Conservation (phyloP, 176 grass and related monocot species). For the Saccharum spontaneum region DNA sequence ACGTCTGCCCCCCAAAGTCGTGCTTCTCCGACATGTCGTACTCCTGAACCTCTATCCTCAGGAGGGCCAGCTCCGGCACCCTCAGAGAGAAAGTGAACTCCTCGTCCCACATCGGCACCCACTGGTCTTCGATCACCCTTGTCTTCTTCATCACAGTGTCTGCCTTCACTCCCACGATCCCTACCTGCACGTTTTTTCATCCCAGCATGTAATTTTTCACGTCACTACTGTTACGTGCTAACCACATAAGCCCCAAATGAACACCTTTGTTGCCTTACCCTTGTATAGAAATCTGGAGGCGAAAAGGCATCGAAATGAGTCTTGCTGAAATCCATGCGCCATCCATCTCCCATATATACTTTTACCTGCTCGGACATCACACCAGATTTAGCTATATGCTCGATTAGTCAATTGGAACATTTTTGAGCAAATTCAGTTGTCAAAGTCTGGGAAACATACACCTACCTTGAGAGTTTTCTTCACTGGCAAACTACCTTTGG, state of each 20-base stretch:
- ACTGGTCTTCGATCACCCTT: conserved; percentile 56
- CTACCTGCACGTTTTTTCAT: conserved; percentile 41
- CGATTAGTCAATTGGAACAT: neutral
- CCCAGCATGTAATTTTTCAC: neutral
- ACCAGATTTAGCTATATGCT: neutral
- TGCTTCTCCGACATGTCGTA: conserved; percentile 68
- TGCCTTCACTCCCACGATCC: conserved; percentile 60
- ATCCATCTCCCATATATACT: conserved; percentile 95
- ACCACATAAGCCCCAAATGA: no score
- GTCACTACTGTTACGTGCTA: neutral
- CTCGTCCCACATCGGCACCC: conserved; percentile 83
- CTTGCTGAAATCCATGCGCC: conserved; percentile 89
- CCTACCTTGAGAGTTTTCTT: conserved; percentile 85
- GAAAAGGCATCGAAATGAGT: conserved; percentile 91
- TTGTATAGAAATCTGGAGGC: conserved; percentile 85
- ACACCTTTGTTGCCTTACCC: conserved; percentile 35
- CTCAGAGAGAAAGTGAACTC: conserved; percentile 68
- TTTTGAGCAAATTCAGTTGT: neutral
- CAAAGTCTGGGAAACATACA: neutral
- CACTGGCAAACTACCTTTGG: conserved; percentile 55
- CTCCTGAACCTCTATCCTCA: conserved; percentile 64
- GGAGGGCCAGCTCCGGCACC: conserved; percentile 66
- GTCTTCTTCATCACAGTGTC: conserved; percentile 69
- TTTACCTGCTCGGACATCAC: conserved; percentile 62
- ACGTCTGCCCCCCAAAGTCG: conserved; percentile 71